A percentile compares a stretch with the other conserved stretches of the same genome.
These are phyloP conservation scores for Solanum chacoense DNA, from an alignment of 305 asterid species.

Conservation along the genomic window DNA sequence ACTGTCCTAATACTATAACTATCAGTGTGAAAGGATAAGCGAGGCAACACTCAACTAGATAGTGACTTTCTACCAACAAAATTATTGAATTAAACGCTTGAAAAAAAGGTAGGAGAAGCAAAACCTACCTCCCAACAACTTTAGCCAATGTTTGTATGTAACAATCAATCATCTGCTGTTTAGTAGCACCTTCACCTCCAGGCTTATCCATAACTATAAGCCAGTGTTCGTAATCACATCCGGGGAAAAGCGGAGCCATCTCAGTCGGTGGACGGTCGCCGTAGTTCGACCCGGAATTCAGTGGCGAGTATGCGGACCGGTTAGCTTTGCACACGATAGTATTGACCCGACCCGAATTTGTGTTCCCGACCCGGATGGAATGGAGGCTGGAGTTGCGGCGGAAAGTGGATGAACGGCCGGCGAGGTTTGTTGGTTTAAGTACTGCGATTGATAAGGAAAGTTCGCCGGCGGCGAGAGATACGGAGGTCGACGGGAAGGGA, in stretches of 20 bases:
- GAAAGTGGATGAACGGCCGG: neutral
- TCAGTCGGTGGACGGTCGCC: slow-evolving; percentile 89
- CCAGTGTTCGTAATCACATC: slow-evolving; percentile 95
- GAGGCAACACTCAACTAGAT: neutral
- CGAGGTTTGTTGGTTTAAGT: neutral
- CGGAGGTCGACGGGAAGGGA: neutral
- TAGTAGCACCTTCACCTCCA: slow-evolving; percentile 89
- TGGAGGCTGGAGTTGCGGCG: neutral
- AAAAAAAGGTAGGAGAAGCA: neutral
- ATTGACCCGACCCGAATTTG: slow-evolving; percentile 5
- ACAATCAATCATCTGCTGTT: slow-evolving; percentile 91
- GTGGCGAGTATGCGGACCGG: slow-evolving; percentile 68
- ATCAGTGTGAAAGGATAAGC: neutral
- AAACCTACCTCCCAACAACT: slow-evolving; percentile 66
- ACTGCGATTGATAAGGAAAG: neutral
- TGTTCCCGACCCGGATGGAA: neutral
- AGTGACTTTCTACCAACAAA: neutral
- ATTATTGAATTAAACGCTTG: neutral
- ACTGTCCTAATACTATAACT: neutral
- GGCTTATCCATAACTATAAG: slow-evolving; percentile 95
- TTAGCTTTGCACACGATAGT: slow-evolving; percentile 38
- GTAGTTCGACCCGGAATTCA: slow-evolving; percentile 64
- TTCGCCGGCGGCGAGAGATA: neutral
- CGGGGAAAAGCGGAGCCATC: slow-evolving; percentile 95
- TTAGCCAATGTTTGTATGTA: slow-evolving; percentile 71